Conservation (phyloP, 2,329 filamentous ascomycete genomes). For the Cercospora citrullina region DNA sequence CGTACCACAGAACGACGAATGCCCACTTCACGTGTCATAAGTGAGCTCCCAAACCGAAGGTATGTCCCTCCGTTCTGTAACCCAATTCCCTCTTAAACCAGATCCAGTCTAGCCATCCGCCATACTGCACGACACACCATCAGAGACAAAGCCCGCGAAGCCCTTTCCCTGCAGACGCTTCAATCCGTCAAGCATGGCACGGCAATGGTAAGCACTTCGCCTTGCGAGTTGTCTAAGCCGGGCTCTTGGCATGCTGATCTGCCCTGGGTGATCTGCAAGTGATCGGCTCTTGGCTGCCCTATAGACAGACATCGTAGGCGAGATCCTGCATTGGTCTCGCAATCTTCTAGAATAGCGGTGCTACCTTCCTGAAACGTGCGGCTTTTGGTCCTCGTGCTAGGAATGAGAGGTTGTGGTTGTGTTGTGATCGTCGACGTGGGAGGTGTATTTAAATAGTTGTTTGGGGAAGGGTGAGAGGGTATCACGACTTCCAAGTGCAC, state of each 20-base stretch:
- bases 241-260: not conserved
- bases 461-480: not conserved
- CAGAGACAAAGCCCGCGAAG: not conserved
- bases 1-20: not conserved
- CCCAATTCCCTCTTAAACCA: not conserved
- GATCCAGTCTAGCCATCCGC: not conserved
- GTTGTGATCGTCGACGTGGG: not conserved
- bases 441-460: not conserved
- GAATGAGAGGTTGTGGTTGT: constrained; percentile 5
- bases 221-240: constrained; percentile 1
- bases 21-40: not conserved
- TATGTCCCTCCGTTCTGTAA: not conserved
- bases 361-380: constrained; percentile 3
- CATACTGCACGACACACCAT: not conserved
- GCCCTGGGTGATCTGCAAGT: not conserved
- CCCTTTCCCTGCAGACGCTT: not conserved
- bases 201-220: constrained; percentile 1
- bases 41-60: not conserved
- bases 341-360: not conserved
- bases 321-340: constrained; percentile 2
- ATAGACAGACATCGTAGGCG: constrained; percentile 7
- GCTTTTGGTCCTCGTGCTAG: not conserved
- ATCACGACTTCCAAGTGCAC: not conserved
- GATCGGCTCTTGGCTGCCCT: constrained; percentile 10
- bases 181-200: not conserved